phyloP scores from a whole-genome alignment of 208 protist species.

The Crithidia brevicula region DNA sequence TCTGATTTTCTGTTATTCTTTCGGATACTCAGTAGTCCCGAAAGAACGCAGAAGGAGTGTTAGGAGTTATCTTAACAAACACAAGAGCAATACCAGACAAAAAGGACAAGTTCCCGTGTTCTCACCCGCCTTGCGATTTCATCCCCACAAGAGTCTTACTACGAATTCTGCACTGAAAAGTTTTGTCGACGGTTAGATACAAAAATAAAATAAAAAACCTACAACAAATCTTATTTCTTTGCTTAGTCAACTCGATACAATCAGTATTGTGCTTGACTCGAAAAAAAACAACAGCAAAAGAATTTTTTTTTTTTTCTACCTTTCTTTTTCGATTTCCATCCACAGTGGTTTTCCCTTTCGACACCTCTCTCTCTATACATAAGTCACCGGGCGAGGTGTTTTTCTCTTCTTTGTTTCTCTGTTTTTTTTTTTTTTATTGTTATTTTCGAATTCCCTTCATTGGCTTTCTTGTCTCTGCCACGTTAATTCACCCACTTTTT shows the following conservation, averaged over 20 bases:
- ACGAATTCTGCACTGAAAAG: too few species aligned
- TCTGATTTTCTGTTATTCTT: slow-evolving; percentile 12
- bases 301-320: background rate
- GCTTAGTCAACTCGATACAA: too few species aligned
- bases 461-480: background rate
- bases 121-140: too few species aligned
- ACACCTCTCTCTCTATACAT: background rate
- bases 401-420: background rate
- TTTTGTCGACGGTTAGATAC: too few species aligned
- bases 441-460: background rate
- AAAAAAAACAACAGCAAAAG: background rate
- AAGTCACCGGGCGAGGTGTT: too few species aligned
- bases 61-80: slow-evolving; percentile 1
- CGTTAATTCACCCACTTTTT: background rate
- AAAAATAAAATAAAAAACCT: slow-evolving; percentile 21
- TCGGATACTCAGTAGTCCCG: slow-evolving; percentile 11
- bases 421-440: slow-evolving; percentile 12
- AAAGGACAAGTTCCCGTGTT: too few species aligned
- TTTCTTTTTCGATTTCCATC: too few species aligned
- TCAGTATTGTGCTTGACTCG: too few species aligned
- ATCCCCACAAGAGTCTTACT: too few species aligned
- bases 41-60: background rate
- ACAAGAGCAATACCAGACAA: slow-evolving; percentile 2
- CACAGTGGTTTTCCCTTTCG: background rate
- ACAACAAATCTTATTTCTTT: too few species aligned